Evolutionary conservation across 2,329 filamentous ascomycete genomes (phyloP).

Genomic region (Hypoxylon sp.): DNA sequence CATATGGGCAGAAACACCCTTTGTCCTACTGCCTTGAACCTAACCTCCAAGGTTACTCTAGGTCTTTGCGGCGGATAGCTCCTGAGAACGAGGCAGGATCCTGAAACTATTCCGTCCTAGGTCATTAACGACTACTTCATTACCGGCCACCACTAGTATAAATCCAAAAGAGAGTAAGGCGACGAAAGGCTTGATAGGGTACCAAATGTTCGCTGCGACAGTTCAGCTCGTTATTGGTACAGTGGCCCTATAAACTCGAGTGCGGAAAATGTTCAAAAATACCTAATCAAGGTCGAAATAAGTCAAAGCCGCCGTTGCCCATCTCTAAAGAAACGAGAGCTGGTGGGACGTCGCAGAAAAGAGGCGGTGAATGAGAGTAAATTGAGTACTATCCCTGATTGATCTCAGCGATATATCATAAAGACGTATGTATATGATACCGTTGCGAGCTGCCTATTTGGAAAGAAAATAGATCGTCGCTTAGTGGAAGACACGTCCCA

Average conservation of each 20-base stretch:
- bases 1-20: too few relatives aligned
- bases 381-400: background rate
- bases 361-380: background rate
- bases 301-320: background rate
- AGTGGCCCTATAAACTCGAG: background rate
- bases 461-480: background rate
- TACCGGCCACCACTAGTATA: background rate
- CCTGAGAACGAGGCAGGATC: background rate
- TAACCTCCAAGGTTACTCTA: too few relatives aligned
- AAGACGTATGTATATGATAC: background rate
- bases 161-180: background rate
- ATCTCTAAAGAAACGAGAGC: background rate
- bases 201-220: background rate
- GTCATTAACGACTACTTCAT: background rate
- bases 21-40: too few relatives aligned
- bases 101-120: background rate
- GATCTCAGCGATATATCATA: background rate
- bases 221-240: background rate
- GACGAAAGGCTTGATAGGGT: background rate
- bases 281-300: background rate
- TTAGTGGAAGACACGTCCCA: background rate
- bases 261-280: background rate
- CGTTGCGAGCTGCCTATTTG: background rate
- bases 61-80: too few relatives aligned
- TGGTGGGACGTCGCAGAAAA: background rate